Evolutionary conservation across 2,329 filamentous ascomycete species (phyloP), one percentile per base, ranked within the genome.

Genomic region (Blastomyces gilchristii): DNA sequence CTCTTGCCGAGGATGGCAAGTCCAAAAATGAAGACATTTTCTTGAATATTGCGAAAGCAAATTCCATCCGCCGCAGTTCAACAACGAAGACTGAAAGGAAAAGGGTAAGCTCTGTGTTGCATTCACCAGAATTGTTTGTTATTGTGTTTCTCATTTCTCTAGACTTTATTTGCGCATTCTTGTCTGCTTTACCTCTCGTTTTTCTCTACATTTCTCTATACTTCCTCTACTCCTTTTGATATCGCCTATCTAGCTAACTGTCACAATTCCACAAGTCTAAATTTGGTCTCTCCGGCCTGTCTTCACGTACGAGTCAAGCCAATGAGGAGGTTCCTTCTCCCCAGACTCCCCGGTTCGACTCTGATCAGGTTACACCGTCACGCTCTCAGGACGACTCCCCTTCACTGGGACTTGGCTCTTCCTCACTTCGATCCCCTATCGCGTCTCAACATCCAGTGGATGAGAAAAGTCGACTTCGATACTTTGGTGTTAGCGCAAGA

Each of bases 11-110:
- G 47, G 76, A 79, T 52, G 64, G 68, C 47, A 71, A 71, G 53
- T 71, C 70, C 37, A 75, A 74, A 64, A 77, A 74, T 64, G 77
- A 79, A 61, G 78, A 80, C 69, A 67, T 80, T 37, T 80, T 79
- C 65, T 67, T 80, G 62, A 79, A 80, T 64, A 79, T 80, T 63
- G 78, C 78, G 12, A 74, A 74, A 65, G 71, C 74, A 5, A 76
- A 77, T 61, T 75, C 74, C 7, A 68, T 62, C 50, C 74, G 73
- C 64, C 74, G 74, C 58, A 72, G 74, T 60, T 76, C 75, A 22
- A 56, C 75, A 31, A 69, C 71, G 47, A 74, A 71, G 56, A 72
- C 74, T n/a, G 75, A 76, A 62, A 71, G 75, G 47, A 71, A 62
- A 28, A 66, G 49, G 52, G 64, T 68, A 63, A 61, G 65, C 56